Conservation (phyloP, 1,139 yeast genomes). For the Lodderomyces beijingensis region DNA sequence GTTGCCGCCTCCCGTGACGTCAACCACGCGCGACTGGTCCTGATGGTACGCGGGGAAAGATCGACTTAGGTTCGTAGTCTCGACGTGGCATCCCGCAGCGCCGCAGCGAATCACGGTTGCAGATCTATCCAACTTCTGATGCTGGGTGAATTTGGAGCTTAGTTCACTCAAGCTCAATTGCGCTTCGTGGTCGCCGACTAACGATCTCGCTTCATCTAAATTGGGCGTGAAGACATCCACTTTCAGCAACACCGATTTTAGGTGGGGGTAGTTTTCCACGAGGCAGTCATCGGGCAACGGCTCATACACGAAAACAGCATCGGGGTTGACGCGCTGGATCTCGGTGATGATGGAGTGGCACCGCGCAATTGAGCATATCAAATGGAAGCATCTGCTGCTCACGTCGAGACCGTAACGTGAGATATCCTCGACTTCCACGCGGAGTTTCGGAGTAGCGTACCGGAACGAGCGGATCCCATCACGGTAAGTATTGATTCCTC, state of each 20-base stretch:
- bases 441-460: constrained; percentile 53
- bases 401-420: constrained; percentile 30
- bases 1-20: constrained; percentile 95
- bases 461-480: constrained; percentile 49
- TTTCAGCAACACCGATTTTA: constrained; percentile 37
- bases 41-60: constrained; percentile 76
- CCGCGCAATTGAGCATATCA: constrained; percentile 70
- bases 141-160: constrained; percentile 36
- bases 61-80: constrained; percentile 12
- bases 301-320: constrained; percentile 65
- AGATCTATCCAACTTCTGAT: constrained; percentile 28
- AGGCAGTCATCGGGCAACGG: constrained; percentile 78
- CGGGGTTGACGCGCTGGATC: constrained; percentile 20
- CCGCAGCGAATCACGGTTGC: constrained; percentile 70
- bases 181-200: constrained; percentile 20
- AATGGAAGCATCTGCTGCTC: constrained; percentile 53
- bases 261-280: constrained; percentile 40
- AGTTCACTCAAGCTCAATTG: constrained; percentile 25
- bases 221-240: constrained; percentile 77
- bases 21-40: constrained; percentile 51
- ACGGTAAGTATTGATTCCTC: constrained; percentile 77
- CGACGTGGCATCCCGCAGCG: constrained; percentile 51
- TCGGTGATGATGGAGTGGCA: constrained; percentile 43
- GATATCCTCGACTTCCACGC: constrained; percentile 62
- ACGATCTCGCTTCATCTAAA: constrained; percentile 62